Evolutionary conservation across 768 basidiomycete species (phyloP), one percentile per base, ranked within the genome.

Genomic region (Amyloporia xantha): DNA sequence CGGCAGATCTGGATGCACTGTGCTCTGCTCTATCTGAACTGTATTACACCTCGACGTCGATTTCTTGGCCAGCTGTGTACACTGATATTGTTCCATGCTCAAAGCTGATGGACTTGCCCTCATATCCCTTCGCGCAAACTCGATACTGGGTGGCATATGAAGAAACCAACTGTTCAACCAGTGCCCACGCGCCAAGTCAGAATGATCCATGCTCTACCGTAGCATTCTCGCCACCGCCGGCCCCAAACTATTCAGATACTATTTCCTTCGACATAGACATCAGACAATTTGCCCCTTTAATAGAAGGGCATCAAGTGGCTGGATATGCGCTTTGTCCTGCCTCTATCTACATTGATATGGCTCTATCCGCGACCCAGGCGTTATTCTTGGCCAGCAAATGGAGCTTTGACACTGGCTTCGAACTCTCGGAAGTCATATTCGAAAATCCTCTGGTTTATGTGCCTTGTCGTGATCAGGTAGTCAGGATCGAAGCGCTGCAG

Each of bases 311-410:
- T 49, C 67, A 58, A n/a, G 82, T 86, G 5, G 75, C 70, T 5
- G 77, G 72, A 3, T 48, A 71, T 2, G 37, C 54, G 5, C 49
- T 59, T 11, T 85, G 83, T 54, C 83, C 84, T 9, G 84, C 80
- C 1, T 84, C 82, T 0, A 73, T 84, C 1, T 84, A 84, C 53
- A 59, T 80, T 11, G 82, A 85, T 53, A 72, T 79, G 36, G 76
- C 69, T 0, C 62, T 76, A 28, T 72, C 76, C 5, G 76, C 73
- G 1, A 65, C 17, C 9, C 38, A 19, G n/a, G n/a, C n/a, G 10
- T 9, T n/a, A n/a, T 39, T 19, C 17, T 17, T 39, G 9, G 38
- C 17, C 15, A 21, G 19, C 38, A 39, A 7, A n/a, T 6, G 20
- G 6, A 7, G 20, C 6, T 19, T 39, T 7, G 38, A 39, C 17